These are phyloP conservation scores for Mycena maculata DNA, from an alignment of 768 basidiomycete genomes.

Conservation along the genomic window DNA sequence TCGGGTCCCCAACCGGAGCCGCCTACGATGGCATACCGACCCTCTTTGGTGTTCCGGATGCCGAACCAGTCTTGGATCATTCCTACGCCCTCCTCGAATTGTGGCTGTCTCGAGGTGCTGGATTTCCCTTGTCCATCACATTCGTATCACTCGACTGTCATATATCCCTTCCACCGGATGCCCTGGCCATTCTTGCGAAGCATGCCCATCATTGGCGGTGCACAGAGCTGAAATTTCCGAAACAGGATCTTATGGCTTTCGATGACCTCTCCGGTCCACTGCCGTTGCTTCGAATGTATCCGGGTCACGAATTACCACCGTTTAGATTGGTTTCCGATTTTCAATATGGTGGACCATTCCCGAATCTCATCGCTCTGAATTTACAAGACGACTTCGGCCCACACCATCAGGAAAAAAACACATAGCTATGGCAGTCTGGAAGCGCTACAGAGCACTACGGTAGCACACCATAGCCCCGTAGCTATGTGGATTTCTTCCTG, in stretches of 20 bases:
- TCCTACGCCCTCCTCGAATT: background rate
- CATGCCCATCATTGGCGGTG: background rate
- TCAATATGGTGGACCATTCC: background rate
- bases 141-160: background rate
- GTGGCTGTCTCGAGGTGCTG: slow-evolving; percentile 4
- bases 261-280: background rate
- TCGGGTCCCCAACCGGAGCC: background rate
- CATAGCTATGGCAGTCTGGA: too few species aligned
- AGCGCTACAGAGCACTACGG: too few species aligned
- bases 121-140: background rate
- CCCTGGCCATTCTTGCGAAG: background rate
- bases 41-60: background rate
- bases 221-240: background rate
- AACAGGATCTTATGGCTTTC: background rate
- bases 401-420: too few species aligned
- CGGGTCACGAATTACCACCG: slow-evolving; percentile 33
- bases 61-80: background rate
- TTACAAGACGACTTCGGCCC: background rate
- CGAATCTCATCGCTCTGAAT: background rate
- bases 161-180: background rate
- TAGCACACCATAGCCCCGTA: too few species aligned
- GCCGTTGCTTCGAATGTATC: background rate
- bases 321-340: too few species aligned
- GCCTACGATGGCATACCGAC: background rate
- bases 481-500: too few species aligned